A percentile compares a stretch with the other conserved stretches of the same genome.
These are phyloP conservation scores for Alopecurus myosuroides DNA, from an alignment of 176 grass and related monocot genomes.

Conservation along the genomic window DNA sequence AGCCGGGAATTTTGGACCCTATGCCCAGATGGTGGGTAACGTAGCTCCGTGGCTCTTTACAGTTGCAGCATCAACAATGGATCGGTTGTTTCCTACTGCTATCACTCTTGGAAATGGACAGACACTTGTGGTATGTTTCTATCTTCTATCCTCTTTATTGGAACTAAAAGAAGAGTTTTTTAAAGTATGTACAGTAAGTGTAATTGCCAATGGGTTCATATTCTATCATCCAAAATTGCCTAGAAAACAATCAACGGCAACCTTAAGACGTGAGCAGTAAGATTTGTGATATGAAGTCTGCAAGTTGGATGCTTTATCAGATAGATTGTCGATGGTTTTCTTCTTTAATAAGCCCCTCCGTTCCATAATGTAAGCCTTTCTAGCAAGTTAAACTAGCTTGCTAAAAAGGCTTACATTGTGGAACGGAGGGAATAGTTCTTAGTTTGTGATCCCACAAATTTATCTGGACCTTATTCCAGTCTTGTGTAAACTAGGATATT, in stretches of 20 bases:
- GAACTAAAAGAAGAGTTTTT: background rate
- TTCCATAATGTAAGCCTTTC: too few species aligned
- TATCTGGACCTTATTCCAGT: background rate
- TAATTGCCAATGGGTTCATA: background rate
- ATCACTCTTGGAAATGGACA: conserved; percentile 27
- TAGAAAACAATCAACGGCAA: background rate
- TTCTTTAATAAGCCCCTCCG: background rate
- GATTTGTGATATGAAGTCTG: background rate
- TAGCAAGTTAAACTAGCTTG: too few species aligned
- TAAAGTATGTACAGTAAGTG: background rate
- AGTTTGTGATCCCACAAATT: background rate
- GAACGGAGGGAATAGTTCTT: too few species aligned
- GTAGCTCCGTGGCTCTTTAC: conserved; percentile 49
- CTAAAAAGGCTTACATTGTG: too few species aligned
- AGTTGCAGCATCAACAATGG: conserved; percentile 46
- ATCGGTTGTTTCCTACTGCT: conserved; percentile 28
- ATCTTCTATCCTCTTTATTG: background rate
- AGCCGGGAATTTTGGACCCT: conserved; percentile 40
- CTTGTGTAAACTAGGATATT: background rate
- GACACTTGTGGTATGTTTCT: background rate
- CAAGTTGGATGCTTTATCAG: background rate
- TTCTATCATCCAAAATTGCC: background rate
- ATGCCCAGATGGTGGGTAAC: background rate
- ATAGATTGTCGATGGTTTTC: background rate
- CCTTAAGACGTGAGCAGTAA: background rate